Evolutionary conservation across 805 yeast species (phyloP), one percentile per base, ranked within the genome.

Genomic region (Myxozyma monticola): DNA sequence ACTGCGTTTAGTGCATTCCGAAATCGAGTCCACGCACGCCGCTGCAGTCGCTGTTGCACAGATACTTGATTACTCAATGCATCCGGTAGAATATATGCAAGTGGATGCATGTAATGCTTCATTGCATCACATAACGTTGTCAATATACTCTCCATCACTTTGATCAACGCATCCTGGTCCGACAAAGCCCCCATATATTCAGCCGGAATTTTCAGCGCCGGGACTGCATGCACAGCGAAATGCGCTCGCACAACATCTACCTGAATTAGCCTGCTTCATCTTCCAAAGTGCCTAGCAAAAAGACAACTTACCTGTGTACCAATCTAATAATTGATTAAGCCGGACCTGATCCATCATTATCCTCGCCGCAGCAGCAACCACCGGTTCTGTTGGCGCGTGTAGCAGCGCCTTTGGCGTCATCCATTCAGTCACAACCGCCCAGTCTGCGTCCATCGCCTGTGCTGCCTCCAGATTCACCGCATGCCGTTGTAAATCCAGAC

Each of bases 221-320:
- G 57, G 2, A 53, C 33, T 3, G 48, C 56, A 34, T 49, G 48
- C 37, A 45, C 22, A 17, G 38, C 57, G 37, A 53, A 53, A 24
- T 53, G 57, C 17, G 56, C 22, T 5, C 57, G 47, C 10, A 53
- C 57, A 34, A 29, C 33, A 37, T 53, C 57, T 53, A 30, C 31
- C 12, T 3, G 9, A 3, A 15, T 9, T 22, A 28, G 39, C 29
- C 40, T 28, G 42, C 20, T 12, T 14, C 21, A 17, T 22, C 10
- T 14, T 33, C 9, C 15, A 36, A 1, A 34, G 18, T n/a, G n/a
- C n/a, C n/a, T 20, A 21, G 28, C 8, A 26, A 18, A 1, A 2
- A 10, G 12, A 1, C 31, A 22, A 25, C 57, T 24, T 9, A 53
- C 57, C 57, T 3, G 38, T 53, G 38, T 53, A 53, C 57, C 57